phyloP scores from a whole-genome alignment of 352 stramenopile genomes.

The Globisporangium nunn region DNA sequence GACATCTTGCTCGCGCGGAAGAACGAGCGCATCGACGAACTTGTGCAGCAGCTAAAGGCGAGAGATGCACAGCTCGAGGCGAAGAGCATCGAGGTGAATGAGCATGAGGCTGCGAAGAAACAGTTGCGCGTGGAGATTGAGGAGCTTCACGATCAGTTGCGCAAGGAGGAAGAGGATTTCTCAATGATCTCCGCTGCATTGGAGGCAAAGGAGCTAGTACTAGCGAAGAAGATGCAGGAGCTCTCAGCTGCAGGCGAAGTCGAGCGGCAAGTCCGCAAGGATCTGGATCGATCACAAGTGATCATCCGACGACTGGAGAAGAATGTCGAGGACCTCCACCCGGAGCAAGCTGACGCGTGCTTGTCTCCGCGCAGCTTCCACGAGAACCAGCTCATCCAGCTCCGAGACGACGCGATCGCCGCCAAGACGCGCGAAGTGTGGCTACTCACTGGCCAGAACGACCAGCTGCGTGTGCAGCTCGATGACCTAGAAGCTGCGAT shows the following conservation, averaged over 20 bases:
- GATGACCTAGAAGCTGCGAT: constrained; percentile 59
- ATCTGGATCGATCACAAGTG: constrained; percentile 32
- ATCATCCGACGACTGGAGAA: constrained; percentile 39
- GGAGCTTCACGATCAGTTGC: constrained; percentile 37
- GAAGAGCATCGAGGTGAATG: constrained; percentile 7
- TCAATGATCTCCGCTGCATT: constrained; percentile 45
- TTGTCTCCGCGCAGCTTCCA: constrained; percentile 65
- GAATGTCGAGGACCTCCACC: constrained; percentile 31
- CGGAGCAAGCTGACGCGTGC: constrained; percentile 44
- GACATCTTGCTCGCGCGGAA: constrained; percentile 54
- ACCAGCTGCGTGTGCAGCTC: constrained; percentile 52
- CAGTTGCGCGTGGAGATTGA: constrained; percentile 21
- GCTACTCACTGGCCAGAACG: constrained; percentile 61
- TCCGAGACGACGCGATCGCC: constrained; percentile 65
- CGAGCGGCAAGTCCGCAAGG: constrained; percentile 34
- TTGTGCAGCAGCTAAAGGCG: constrained; percentile 36
- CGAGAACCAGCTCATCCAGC: constrained; percentile 65
- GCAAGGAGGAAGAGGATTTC: constrained; percentile 67
- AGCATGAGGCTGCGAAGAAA: constrained; percentile 14
- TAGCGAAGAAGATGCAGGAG: constrained; percentile 31
- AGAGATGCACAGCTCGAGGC: constrained; percentile 12
- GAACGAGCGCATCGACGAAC: constrained; percentile 52
- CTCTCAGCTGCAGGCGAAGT: constrained; percentile 16
- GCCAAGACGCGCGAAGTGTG: constrained; percentile 68
- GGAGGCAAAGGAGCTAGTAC: constrained; percentile 38